Evolutionary conservation across 345 rosid species (phyloP).

Genomic region (Salix brachista): DNA sequence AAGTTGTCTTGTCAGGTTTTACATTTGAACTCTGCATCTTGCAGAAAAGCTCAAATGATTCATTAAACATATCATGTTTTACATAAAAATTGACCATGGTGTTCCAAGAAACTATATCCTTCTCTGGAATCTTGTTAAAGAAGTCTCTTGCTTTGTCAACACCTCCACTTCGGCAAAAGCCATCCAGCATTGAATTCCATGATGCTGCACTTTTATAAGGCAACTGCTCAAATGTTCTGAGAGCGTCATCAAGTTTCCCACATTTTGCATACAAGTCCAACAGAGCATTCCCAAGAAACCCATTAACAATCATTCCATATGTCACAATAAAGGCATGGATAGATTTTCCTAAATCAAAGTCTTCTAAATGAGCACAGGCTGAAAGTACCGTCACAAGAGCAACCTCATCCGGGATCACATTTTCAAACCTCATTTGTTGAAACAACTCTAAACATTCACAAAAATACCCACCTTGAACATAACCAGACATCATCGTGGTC

Average conservation of each 20-base stretch:
- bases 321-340: background rate
- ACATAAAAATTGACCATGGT: conserved; percentile 3
- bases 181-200: conserved; percentile 29
- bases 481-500: conserved; percentile 12
- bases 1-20: conserved; percentile 21
- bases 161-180: conserved; percentile 19
- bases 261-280: conserved; percentile 14
- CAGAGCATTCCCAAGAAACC: conserved; percentile 24
- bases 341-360: conserved; percentile 5
- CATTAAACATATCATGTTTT: background rate
- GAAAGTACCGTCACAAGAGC: conserved; percentile 15
- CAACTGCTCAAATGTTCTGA: conserved; percentile 12
- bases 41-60: conserved; percentile 11
- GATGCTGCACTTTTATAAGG: conserved; percentile 15
- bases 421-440: conserved; percentile 5
- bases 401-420: conserved; percentile 12
- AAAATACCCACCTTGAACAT: background rate
- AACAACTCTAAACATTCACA: conserved; percentile 1
- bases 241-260: conserved; percentile 8
- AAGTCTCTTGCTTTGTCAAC: background rate
- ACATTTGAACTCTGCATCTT: conserved; percentile 21
- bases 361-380: conserved; percentile 12
- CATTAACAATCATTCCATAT: conserved; percentile 1
- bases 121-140: conserved; percentile 4
- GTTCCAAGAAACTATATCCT: conserved; percentile 15